Evolutionary conservation across 2,329 filamentous ascomycete species (phyloP), one percentile per base, ranked within the genome.

Genomic region (Diplocarpon rosae): DNA sequence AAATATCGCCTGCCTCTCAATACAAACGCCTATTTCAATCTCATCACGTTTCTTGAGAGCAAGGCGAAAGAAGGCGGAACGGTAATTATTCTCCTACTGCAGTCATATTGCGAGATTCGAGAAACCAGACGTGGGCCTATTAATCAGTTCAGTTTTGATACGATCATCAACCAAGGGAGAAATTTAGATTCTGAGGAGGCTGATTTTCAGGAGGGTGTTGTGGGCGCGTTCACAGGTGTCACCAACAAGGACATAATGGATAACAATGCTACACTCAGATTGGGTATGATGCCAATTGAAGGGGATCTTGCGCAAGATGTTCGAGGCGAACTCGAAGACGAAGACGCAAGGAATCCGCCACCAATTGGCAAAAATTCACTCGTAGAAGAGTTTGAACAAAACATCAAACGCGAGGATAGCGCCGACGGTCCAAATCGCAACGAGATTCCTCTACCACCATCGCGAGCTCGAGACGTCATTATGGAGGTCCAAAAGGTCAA

Each of bases 401-500:
- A 83, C 61, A 83, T 83, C 37, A 98, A 98, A 68, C 78, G 83
- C 20, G 92, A 95, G 64, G 89, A 95, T 29, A 83, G 83, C 41
- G 82, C 83, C 20, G 92, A 96, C 59, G 85, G 74, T 0, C 89
- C 89, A 1, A 81, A 70, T 38, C 77, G 89, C 35, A 73, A 82
- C 13, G 83, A 89, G 17, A 75, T 96, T 16, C 90, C 92, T 2
- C 77, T 93, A 16, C 92, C 92, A 1, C 84, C 88, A 5, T 93
- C 90, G 0, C 77, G 88, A 14, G 87, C 88, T 2, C 76, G 89
- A 49, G 92, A 98, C 57, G 88, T 98, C 7, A 78, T 86, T 24
- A 85, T 95, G 68, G 92, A 96, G 63, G 88, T 96, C 57, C 86
- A 92, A 59, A 92, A 90, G 61, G 79, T 96, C 9, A 85, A 87